Percentiles rank a stretch among this genome's conserved stretches.
phyloP scores from a whole-genome alignment of 768 basidiomycete species.

The Sporobolomyces phaffii region DNA sequence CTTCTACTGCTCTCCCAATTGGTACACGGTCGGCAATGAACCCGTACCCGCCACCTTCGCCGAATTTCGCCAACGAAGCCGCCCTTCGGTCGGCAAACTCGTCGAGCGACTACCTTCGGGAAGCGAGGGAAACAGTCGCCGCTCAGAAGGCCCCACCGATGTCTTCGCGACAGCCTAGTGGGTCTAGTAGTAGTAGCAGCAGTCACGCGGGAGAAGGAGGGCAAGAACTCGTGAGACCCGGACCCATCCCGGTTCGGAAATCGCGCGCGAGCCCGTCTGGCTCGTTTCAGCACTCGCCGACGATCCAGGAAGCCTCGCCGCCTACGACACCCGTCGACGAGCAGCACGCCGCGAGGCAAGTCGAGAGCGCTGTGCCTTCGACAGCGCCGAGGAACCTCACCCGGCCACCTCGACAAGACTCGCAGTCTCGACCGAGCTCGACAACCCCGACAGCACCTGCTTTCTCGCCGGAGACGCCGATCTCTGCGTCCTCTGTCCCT shows the following conservation, averaged over 20 bases:
- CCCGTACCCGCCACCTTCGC: not conserved
- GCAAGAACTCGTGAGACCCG: not conserved
- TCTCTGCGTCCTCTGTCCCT: not conserved
- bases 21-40: not conserved
- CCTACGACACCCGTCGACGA: not conserved
- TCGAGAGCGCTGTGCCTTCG: too few species aligned
- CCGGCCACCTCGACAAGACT: too few species aligned
- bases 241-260: not conserved
- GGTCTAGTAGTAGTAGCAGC: not conserved
- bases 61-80: not conserved
- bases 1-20: not conserved
- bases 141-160: not conserved
- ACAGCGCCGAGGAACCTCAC: too few species aligned
- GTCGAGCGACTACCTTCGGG: slow-evolving; percentile 9
- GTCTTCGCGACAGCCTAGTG: not conserved
- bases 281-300: slow-evolving; percentile 7
- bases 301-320: slow-evolving; percentile 1
- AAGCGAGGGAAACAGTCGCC: not conserved
- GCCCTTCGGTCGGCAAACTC: not conserved
- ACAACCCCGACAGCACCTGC: too few species aligned
- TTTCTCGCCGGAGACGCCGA: too few species aligned
- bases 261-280: not conserved
- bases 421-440: too few species aligned
- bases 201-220: too few species aligned
- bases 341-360: not conserved